Conservation (phyloP, 768 basidiomycete genomes). For the Tubosaeta sp. region DNA sequence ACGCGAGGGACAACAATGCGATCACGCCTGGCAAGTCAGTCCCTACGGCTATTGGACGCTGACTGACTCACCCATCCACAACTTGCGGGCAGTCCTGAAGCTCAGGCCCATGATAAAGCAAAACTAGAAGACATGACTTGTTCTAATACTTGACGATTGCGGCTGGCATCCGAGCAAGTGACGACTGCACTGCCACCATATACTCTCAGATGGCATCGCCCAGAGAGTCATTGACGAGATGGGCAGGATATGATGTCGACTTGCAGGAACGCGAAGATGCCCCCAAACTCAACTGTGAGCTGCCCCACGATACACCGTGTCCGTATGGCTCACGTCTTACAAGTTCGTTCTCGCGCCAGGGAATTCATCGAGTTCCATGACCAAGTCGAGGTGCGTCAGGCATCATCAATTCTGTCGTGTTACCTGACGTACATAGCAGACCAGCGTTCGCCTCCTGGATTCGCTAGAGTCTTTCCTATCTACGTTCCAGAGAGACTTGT, state of each 20-base stretch:
- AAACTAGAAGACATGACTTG: neutral
- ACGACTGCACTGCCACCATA: conserved; percentile 11
- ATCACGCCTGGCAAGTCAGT: conserved; percentile 28
- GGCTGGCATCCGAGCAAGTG: conserved; percentile 3
- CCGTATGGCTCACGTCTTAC: neutral
- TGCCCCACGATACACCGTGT: neutral
- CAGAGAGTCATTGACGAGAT: neutral
- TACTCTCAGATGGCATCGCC: neutral
- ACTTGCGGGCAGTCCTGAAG: conserved; percentile 41
- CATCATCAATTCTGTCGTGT: neutral
- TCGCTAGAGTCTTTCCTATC: conserved; percentile 89
- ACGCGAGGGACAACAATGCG: conserved; percentile 31
- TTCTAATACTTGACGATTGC: neutral
- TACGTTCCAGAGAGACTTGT: conserved; percentile 92
- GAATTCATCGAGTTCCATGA: conserved; percentile 89
- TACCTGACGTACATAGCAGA: conserved; percentile 42
- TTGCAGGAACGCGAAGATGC: neutral
- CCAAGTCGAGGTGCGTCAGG: conserved; percentile 68
- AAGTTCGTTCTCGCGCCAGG: conserved; percentile 40
- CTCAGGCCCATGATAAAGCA: conserved; percentile 35
- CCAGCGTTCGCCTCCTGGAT: conserved; percentile 79
- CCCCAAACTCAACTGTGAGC: conserved; percentile 15
- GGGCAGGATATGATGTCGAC: conserved; percentile 3
- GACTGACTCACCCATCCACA: conserved; percentile 33
- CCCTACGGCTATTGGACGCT: neutral